Evolutionary conservation across 495 filamentous ascomycete genomes (phyloP), one percentile per base, ranked within the genome.

Genomic region (Pseudomonodictys pantanalensis): DNA sequence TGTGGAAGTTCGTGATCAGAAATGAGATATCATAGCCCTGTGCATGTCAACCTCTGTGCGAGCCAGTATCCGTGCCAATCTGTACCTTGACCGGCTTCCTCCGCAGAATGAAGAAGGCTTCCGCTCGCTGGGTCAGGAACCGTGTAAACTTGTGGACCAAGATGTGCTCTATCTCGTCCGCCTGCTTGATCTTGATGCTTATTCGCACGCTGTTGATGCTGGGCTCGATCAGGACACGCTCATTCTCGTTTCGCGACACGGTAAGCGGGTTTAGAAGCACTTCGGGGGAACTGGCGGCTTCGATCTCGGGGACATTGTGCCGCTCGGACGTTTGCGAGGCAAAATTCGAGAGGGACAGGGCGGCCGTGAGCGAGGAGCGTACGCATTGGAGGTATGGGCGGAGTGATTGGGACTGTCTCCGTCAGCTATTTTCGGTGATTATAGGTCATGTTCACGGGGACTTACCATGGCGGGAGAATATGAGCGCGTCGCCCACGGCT

Each of bases 11-110:
- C 12, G 95, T 97, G 65, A 99, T 92, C 67, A 99, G 75, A 79
- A 99, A 97, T 2, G 91, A 96, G 69, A 99, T 99, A 63, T 99
- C 93, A 69, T 97, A 97, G 58, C 92, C 95, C 92, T 97, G 56
- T 32, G 55, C 45, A 29, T 32, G 30, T 68, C 25, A 68, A 57
- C 18, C 5, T 56, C 17, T 5, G n/a, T 33, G 7, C 12, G 22
- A 32, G 7, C 10, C 17, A 41, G 20, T 20, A n/a, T 44, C 12
- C 15, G 23, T n/a, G 30, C 48, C 44, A 64, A 4, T 6, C 18
- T 75, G 8, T 63, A 96, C 92, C 83, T 95, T 91, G 56, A 97
- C 87, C 32, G 93, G 88, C 77, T 99, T 99, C 70, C 93, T 84
- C 70, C 93, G 78, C 60, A 99, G 74, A 57, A 99, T 92, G 67